These are phyloP conservation scores for Nakataea oryzae DNA, from an alignment of 2,329 filamentous ascomycete genomes.

Conservation along the genomic window DNA sequence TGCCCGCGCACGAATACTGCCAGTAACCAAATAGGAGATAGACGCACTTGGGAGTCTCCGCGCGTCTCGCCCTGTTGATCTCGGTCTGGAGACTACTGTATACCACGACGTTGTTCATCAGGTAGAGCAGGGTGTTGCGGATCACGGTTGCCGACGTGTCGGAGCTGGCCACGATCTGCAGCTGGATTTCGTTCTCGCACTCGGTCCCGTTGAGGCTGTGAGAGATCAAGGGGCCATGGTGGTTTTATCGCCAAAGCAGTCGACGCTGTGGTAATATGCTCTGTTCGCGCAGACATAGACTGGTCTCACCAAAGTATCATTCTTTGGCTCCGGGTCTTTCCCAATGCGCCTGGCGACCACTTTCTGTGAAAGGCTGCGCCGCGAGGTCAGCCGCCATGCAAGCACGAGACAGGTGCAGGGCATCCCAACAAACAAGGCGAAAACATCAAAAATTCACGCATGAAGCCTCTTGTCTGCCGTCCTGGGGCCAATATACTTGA, in stretches of 20 bases:
- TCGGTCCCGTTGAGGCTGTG: conserved; percentile 16
- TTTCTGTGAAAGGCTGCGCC: neutral
- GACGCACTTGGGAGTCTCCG: conserved; percentile 12
- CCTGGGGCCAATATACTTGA: neutral
- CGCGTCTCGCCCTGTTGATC: conserved; percentile 8
- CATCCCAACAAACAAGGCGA: neutral
- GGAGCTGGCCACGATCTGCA: conserved; percentile 1
- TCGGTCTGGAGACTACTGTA: neutral
- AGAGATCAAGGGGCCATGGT: conserved; percentile 7
- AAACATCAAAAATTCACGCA: neutral
- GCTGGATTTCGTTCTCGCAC: conserved; percentile 15
- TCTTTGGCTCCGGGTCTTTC: conserved; percentile 13
- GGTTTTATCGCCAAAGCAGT: too few species aligned
- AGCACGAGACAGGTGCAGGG: neutral
- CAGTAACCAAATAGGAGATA: conserved; percentile 27
- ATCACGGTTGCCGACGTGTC: neutral
- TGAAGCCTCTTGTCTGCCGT: neutral
- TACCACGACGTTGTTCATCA: neutral
- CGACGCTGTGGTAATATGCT: too few species aligned
- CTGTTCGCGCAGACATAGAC: neutral
- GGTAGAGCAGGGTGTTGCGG: neutral
- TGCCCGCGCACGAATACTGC: conserved; percentile 25
- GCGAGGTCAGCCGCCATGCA: neutral
- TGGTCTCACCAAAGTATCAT: neutral
- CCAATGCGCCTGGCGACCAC: neutral